Base-by-base conservation (phyloP, 106 monocot species). In the Dactylorhiza incarnata region DNA sequence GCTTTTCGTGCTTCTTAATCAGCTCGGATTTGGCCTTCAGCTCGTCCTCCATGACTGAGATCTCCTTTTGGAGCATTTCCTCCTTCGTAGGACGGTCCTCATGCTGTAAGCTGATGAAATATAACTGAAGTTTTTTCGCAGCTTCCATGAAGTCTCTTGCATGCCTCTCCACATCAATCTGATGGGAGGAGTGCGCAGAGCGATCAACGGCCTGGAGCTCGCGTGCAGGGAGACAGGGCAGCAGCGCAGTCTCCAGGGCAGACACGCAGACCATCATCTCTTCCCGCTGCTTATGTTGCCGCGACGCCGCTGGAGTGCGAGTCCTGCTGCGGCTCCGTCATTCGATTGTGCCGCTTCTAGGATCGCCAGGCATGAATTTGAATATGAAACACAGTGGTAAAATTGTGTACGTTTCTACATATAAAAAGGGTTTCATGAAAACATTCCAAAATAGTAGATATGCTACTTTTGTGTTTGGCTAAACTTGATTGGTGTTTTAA, bases 101-200 rank as follows among this genome's bases (percentile, higher is more conserved):
- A 48, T 89, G 85, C 45, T 93, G 96, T 59, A 97, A 86, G 55
- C 82, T 75, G 15, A 97, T 86, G 50, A 97, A 91, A 77, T 91
- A 93, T 2, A 89, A 9, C 61, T 97, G 96, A 46, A 97, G 88
- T 80, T 91, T 93, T 83, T 93, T 97, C 8, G 96, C 85, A 55
- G 93, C 87, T 83, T 97, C 96, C 96, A 97, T 97, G 73, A 97
- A 97, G 76, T 93, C 91, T 81, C 96, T 85, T 11, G 90, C 95
- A 74, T 96, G 90, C 53, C 95, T 83, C 76, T 97, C 93, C 45
- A 97, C 93, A 79, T 97, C 96, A 86, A 93, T 93, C 83, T 93
- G 90, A 69, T 96, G 92, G 37, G 95, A 93, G 51, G 93, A 93
- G 71, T 96, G 92, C 47, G 83, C 85, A 56, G 90, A 90, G 46